Evolutionary conservation across 148 eudicot genomes (phyloP).

Genomic region (Fallopia convolvulus): DNA sequence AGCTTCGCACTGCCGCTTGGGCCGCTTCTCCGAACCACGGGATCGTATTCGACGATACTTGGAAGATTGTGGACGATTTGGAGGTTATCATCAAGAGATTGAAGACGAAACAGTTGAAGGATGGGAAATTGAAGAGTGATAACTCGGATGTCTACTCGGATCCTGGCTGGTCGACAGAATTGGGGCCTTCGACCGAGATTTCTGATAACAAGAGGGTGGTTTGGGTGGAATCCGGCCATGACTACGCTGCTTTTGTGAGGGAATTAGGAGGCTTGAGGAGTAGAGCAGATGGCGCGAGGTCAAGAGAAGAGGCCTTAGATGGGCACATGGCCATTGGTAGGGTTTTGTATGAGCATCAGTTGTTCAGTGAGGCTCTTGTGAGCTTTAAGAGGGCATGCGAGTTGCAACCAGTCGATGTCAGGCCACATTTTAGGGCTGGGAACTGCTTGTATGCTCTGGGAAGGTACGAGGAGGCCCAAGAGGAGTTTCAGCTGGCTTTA

Average conservation of each 20-base stretch:
- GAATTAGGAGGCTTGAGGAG: slow-evolving; percentile 77
- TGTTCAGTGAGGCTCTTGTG: slow-evolving; percentile 68
- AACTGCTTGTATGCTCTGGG: slow-evolving; percentile 73
- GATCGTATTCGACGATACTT: slow-evolving; percentile 87
- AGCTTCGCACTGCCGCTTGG: slow-evolving; percentile 77
- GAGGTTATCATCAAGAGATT: slow-evolving; percentile 67
- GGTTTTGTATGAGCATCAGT: slow-evolving; percentile 64
- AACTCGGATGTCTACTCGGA: slow-evolving; percentile 66
- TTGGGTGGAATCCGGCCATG: slow-evolving; percentile 79
- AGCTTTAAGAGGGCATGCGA: slow-evolving; percentile 89
- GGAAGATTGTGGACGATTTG: slow-evolving; percentile 84
- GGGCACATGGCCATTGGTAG: slow-evolving; percentile 97
- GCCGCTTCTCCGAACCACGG: slow-evolving; percentile 89
- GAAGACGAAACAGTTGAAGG: slow-evolving; percentile 58
- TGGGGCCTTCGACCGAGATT: slow-evolving; percentile 56
- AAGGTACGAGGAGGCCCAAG: slow-evolving; percentile 49
- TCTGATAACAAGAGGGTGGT: slow-evolving; percentile 51
- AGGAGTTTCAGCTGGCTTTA: slow-evolving; percentile 69
- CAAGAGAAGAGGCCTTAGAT: slow-evolving; percentile 87
- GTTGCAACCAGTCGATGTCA: slow-evolving; percentile 84
- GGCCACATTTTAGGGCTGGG: slow-evolving; percentile 89
- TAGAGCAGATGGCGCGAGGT: slow-evolving; percentile 74
- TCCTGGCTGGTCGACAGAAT: slow-evolving; percentile 87
- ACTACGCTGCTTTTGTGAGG: slow-evolving; percentile 58
- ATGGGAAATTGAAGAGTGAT: slow-evolving; percentile 56